phyloP scores from a whole-genome alignment of 345 rosid genomes.

The Microcos paniculata region DNA sequence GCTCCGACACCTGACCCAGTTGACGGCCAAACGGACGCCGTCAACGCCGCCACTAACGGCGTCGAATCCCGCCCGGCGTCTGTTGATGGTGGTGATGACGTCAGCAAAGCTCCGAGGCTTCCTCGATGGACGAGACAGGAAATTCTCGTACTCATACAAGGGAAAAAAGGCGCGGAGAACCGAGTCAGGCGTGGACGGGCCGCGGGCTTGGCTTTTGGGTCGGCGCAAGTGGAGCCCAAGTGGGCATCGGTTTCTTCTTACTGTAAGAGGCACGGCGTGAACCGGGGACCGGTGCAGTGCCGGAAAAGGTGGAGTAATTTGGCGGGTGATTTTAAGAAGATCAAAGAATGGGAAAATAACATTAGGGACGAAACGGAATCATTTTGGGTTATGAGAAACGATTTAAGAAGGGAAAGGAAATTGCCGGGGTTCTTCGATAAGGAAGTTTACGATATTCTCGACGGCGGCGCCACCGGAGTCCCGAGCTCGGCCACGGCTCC shows the following conservation, averaged over 20 bases:
- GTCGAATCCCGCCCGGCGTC: constrained; percentile 34
- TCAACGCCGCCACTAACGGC: constrained; percentile 49
- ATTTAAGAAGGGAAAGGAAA: constrained; percentile 75
- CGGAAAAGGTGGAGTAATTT: constrained; percentile 97
- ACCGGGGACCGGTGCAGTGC: constrained; percentile 98
- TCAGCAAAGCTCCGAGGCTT: constrained; percentile 64
- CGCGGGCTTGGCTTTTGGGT: constrained; percentile 62
- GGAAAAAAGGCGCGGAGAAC: constrained; percentile 90
- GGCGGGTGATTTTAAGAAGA: constrained; percentile 96
- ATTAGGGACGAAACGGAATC: constrained; percentile 73
- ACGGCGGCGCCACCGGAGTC: constrained; percentile 38
- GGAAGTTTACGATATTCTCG: constrained; percentile 88
- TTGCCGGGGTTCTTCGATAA: constrained; percentile 93
- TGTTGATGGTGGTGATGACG: constrained; percentile 57
- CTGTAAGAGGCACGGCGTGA: constrained; percentile 85
- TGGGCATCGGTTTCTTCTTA: constrained; percentile 95
- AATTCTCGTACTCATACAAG: constrained; percentile 90
- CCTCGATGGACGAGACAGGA: constrained; percentile 99
- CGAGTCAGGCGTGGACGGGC: constrained; percentile 77
- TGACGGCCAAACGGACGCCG: constrained; percentile 45
- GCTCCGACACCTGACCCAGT: constrained; percentile 32
- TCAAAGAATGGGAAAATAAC: constrained; percentile 86
- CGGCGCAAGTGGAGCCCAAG: constrained; percentile 80
- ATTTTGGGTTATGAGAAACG: constrained; percentile 96
- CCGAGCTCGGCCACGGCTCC: constrained; percentile 31